Base-by-base conservation (phyloP, 192 early-diverging fungal species). In the Funneliformis geosporum region DNA sequence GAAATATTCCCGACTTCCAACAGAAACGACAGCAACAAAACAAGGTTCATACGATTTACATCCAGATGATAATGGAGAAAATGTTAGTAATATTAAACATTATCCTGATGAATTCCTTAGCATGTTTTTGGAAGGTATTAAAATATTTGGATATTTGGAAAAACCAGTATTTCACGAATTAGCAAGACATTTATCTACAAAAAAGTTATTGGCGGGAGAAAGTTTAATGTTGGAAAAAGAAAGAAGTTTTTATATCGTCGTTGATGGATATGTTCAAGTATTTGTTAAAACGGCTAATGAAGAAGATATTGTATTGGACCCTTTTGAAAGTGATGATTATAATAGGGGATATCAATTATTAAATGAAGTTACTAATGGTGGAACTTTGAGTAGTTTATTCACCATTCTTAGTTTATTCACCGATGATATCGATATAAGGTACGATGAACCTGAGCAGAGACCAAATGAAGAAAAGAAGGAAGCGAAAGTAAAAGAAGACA, bases 81-180 rank as follows among this genome's bases (percentile, higher is more conserved):
- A 89, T 25, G 85, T 89, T 28, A 82, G 76, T n/a, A 43, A 60
- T 55, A 65, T 82, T 27, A 80, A 86, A 61, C 82, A 82, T 65
- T 89, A 89, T 66, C 87, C 91, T 11, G 93, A 94, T 76, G 94
- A 95, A 77, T 93, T 95, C 78, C 85, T 95, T 59, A 89, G 89
- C 64, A 93, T 90, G 0, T 97, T 97, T 81, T 85, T 97, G 79
- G 91, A 91, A 8, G 90, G 87, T 21, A 97, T 97, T 84, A 96
- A 95, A 83, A 94, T 98, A 9, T 99, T 99, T 91, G 97, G 97
- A 0, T 99, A 98, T 82, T 89, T 99, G 14, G 98, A 99, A 68
- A 88, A 95, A 78, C 95, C 94, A 1, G 96, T 99, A 8, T 97
- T 99, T 83, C 94, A 95, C 83, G 98, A 99, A 83, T 90, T 99